Evolutionary conservation across 2,329 filamentous ascomycete species (phyloP).

Genomic region (Colletotrichum coccodes): DNA sequence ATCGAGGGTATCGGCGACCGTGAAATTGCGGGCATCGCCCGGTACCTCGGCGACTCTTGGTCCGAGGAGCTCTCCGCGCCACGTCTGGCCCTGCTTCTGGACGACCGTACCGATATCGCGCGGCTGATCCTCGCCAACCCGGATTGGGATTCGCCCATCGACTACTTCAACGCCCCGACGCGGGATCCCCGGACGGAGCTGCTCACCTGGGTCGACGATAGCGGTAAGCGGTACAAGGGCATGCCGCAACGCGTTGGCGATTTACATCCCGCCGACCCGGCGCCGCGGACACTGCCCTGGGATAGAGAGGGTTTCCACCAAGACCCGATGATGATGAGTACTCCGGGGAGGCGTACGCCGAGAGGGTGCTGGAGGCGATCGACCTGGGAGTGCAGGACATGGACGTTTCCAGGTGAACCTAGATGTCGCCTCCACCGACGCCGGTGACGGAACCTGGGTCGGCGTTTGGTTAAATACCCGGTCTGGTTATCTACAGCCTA

Average conservation of each 20-base stretch:
- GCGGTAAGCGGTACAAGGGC: conserved; percentile 22
- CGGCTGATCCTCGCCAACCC: conserved; percentile 56
- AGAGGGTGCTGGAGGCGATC: conserved; percentile 9
- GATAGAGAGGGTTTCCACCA: background rate
- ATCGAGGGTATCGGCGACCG: conserved; percentile 55
- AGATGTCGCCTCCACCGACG: background rate
- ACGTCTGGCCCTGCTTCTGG: conserved; percentile 45
- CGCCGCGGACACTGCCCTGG: conserved; percentile 4
- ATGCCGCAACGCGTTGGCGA: conserved; percentile 25
- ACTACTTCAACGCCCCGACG: background rate
- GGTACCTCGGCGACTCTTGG: conserved; percentile 53
- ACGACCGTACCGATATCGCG: conserved; percentile 48
- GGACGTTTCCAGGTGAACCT: conserved; percentile 11
- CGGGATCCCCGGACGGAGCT: conserved; percentile 9
- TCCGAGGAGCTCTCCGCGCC: conserved; percentile 53
- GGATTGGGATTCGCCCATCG: conserved; percentile 48
- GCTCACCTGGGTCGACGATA: conserved; percentile 35
- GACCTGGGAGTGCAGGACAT: conserved; percentile 24
- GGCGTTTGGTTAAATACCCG: conserved; percentile 22
- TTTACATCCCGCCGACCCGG: conserved; percentile 7
- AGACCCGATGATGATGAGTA: conserved; percentile 5
- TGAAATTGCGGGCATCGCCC: conserved; percentile 55
- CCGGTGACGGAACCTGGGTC: background rate
- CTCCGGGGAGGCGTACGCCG: conserved; percentile 12
- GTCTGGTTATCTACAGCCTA: background rate